Base-by-base conservation (phyloP, 1,139 yeast species). In the Candida labiduridarum region DNA sequence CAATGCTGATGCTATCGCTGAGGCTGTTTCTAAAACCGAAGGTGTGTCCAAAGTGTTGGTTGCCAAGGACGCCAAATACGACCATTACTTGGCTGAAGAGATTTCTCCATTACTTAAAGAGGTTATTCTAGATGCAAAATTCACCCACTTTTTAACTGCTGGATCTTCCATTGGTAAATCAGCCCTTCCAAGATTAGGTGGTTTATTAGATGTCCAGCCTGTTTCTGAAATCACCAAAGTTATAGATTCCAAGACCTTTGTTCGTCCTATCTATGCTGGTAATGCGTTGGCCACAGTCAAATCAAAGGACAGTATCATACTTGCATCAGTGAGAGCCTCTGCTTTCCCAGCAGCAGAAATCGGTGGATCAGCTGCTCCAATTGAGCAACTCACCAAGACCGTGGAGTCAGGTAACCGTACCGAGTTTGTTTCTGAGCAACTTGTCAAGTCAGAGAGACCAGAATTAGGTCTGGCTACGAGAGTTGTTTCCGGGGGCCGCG, bases 181-280 rank as follows among this genome's bases (percentile, higher is more conserved):
- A 54, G 72, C 92, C 44, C 73, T 94, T 49, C 98, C 99, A 36
- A 80, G 99, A 59, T 78, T 89, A 33, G 96, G 89, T 34, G 97
- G 97, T 1, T 63, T 87, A 51, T 72, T 92, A 52, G 96, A 94
- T 63, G 80, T 82, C 27, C 98, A 94, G 72, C 98, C 97, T 43
- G 72, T 94, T 50, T 83, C 92, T 36, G 98, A 94, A 63, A 79
- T 94, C 52, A 80, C 80, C 57, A 82, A 82, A 62, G 85, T 94
- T 42, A 80, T 80, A 56, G 76, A 83, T 48, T 77, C 81, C 27
- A 80, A 80, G 54, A 89, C 96, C 6, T 94, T 94, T 69, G 84
- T 85, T 35, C 85, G 98, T 66, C 98, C 98, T 46, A 90, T 94
- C 46, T 94, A 90, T 65, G 99, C 99, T 33, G 99, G 99, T 46